Evolutionary conservation across 129 eudicot species (phyloP).

Genomic region (Lactuca saligna): DNA sequence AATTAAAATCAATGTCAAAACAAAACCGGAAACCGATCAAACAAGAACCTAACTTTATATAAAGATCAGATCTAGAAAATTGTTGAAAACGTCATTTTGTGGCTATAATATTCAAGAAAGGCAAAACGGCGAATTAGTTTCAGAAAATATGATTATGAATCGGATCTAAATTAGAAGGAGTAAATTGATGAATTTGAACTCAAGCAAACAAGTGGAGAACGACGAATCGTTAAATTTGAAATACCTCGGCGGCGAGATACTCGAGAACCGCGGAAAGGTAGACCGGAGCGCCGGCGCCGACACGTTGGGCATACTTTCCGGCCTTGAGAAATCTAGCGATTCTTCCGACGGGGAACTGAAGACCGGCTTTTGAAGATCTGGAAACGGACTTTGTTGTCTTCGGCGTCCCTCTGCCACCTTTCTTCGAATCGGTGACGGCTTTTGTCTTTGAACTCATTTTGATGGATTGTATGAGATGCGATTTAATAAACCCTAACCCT

Average conservation of each 20-base stretch:
- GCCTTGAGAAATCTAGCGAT: slow-evolving; percentile 44
- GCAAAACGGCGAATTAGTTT: background rate
- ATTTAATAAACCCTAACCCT: background rate
- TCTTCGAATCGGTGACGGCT: slow-evolving; percentile 15
- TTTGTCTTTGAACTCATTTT: slow-evolving; percentile 22
- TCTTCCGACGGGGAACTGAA: slow-evolving; percentile 51
- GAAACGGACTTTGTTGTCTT: slow-evolving; percentile 41
- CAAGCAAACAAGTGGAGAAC: background rate
- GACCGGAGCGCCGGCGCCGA: slow-evolving; percentile 53
- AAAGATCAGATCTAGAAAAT: background rate
- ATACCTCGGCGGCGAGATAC: slow-evolving; percentile 52
- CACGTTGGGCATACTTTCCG: slow-evolving; percentile 44
- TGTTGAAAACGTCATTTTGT: background rate
- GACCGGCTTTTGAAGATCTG: slow-evolving; percentile 41
- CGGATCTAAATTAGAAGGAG: background rate
- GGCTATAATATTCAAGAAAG: no score
- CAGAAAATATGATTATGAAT: background rate
- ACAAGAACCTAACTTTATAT: no score
- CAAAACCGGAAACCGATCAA: background rate
- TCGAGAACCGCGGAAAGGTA: slow-evolving; percentile 47
- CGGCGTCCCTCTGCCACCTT: slow-evolving; percentile 46
- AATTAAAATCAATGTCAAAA: no score
- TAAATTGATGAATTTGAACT: background rate
- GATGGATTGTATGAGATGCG: background rate
- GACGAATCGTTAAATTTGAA: background rate